Base-by-base conservation (phyloP, 139 green algal species). In the Parachlorella kessleri region DNA sequence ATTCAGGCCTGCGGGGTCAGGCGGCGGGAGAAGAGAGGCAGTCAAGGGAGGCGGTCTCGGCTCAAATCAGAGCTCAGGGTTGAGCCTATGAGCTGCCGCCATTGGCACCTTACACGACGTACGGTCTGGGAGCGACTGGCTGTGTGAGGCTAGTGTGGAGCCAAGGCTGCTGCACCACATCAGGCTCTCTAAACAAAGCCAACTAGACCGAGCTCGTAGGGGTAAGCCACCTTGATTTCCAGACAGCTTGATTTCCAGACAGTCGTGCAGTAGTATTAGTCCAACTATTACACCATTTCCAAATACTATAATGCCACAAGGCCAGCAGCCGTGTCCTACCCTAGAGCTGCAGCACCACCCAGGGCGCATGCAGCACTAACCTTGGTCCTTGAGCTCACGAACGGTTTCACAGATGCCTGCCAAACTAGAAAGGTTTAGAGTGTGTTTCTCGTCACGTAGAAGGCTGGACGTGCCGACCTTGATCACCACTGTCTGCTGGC, bases 391-490 rank as follows among this genome's bases (percentile, higher is more conserved):
- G 9, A 95, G 78, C 35, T 84, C 77, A 9, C 83, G 73, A 28
- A 70, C 75, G 6, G 81, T 86, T 68, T 97, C 94, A 30, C 90
- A 94, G 26, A 98, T 92, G 14, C 86, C 59, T 0, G 92, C 92
- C 5, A 98, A 67, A 69, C 82, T 94, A 73, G 82, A 88, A 1
- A 98, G 81, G 80, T 94, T 94, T 33, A 97, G 80, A n/a, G 81
- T 94, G 39, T 88, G 80, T 32, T 91, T 84, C 54, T 95, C 82
- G 14, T 86, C 64, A 9, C 90, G 83, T 55, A 98, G 87, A 28
- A 98, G 84, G 72, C 85, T 93, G 24, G 89, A 95, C 1, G 94
- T 98, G 68, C 94, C 94, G 28, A 98, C 87, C 54, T 98, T 98
- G 68, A 98, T 94, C 24, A 65, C 53, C 71, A 69, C 71, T 68